Conservation (phyloP, 352 stramenopile species). For the Phytophthora constricta region DNA sequence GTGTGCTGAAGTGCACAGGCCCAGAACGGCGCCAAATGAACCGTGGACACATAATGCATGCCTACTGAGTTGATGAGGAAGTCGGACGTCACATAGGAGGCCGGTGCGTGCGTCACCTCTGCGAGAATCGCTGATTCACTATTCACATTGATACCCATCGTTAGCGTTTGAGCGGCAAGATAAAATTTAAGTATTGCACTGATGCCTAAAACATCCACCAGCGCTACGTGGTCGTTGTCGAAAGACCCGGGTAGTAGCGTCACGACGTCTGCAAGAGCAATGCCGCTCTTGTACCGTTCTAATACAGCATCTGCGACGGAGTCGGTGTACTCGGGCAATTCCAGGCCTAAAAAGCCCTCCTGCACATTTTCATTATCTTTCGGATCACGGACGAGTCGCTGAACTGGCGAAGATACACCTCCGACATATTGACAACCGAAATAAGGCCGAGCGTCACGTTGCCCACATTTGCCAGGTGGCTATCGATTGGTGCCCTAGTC, state of each 20-base stretch:
- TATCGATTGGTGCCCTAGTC: slow-evolving; percentile 9
- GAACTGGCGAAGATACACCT: slow-evolving; percentile 38
- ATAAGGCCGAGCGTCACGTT: slow-evolving; percentile 28
- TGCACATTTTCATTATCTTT: slow-evolving; percentile 41
- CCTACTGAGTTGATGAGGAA: slow-evolving; percentile 33
- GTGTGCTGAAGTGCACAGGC: slow-evolving; percentile 42
- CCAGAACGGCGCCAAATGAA: slow-evolving; percentile 43
- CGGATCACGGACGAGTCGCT: slow-evolving; percentile 32
- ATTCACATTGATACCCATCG: slow-evolving; percentile 43
- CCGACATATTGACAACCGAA: slow-evolving; percentile 30
- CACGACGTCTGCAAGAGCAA: slow-evolving; percentile 28
- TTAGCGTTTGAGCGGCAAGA: slow-evolving; percentile 18
- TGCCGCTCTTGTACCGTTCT: slow-evolving; percentile 26
- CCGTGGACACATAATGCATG: slow-evolving; percentile 38
- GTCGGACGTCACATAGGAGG: slow-evolving; percentile 30
- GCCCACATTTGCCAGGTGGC: slow-evolving; percentile 31
- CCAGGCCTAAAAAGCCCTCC: slow-evolving; percentile 26
- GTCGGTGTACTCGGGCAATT: slow-evolving; percentile 24
- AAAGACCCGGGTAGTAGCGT: slow-evolving; percentile 22
- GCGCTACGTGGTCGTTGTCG: slow-evolving; percentile 22
- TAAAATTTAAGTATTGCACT: slow-evolving; percentile 27
- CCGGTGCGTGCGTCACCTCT: slow-evolving; percentile 34
- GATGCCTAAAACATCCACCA: slow-evolving; percentile 37
- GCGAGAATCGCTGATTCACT: slow-evolving; percentile 34
- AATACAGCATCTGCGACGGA: slow-evolving; percentile 28